Evolutionary conservation across 2,329 filamentous ascomycete genomes (phyloP), one percentile per base, ranked within the genome.

Genomic region (Fusarium veterinarium): DNA sequence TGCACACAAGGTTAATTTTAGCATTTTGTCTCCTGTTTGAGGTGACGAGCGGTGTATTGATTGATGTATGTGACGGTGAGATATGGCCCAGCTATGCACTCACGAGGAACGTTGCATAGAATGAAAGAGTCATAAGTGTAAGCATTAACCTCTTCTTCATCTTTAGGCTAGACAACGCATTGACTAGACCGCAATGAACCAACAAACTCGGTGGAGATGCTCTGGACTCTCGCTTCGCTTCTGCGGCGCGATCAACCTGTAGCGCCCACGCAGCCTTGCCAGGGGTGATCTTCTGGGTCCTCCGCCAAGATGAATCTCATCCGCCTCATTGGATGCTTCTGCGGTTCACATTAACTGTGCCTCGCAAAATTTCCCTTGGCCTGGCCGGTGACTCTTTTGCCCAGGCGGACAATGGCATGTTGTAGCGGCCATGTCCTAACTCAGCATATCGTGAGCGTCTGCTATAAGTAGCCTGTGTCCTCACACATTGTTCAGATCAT

Each of bases 1-100:
- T 35, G n/a, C 41, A 33, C 31, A 25, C 30, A 66, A 41, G 14
- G 42, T 65, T 67, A 60, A 66, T 66, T 53, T 53, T 67, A 66
- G 61, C 45, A n/a, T 38, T 44, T 3, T n/a, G 20, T 53, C 45
- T 30, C 45, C 45, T 53, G 57, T 49, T 28, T 31, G 19, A 46
- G 31, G 41, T 14, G 40, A 46, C 25, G 28, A 46, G 40, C 51
- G 33, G 16, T 45, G 40, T 33, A 45, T 38, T 11, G 10, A 23
- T 25, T 17, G 20, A 37, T 37, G 40, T 10, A 12, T 42, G 35
- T 14, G 9, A 19, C 16, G 4, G 38, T 41, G n/a, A 30, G 20
- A 53, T 28, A 41, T 38, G 35, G 20, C 37, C 13, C 8, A n/a
- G 37, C 25, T 25, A 37, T 38, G 5, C 49, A 52, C 17, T 45